Evolutionary conservation across 164 flowering plant genomes (phyloP), one percentile per base, ranked within the genome.

Genomic region (Liriodendron chinense): DNA sequence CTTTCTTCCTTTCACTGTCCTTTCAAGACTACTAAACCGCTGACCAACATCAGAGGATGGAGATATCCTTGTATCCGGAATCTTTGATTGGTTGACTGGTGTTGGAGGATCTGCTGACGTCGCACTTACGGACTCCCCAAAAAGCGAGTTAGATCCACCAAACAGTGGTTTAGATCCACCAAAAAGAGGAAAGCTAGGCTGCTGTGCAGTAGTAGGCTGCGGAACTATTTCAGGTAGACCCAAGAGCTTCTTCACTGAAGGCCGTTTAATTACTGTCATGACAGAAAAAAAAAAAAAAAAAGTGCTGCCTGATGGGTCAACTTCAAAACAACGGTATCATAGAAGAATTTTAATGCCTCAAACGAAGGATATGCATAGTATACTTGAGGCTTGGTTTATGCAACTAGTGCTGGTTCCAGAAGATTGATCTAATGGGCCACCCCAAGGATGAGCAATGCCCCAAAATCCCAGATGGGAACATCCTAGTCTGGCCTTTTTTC

Each of bases 11-110:
- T 78, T 78, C 16, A 78, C 80, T 74, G 76, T 13, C 47, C 49
- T 78, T 47, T 69, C 80, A 9, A 78, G 47, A 70, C 48, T 74
- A 20, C 62, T 23, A 13, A 78, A 20, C 70, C 77, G 56, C 26
- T 78, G 77, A 69, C 80, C 69, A 49, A 78, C 24, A 50, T 64
- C 70, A 25, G 74, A 50, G 43, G 81, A 79, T 24, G 75, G 75
- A 26, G 78, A 71, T 56, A 26, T 65, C 22, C 28, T 74, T 3
- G 13, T n/a, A 22, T 71, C 69, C 2, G 66, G 1, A 13, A 71
- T 18, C 74, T 74, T 70, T 1, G 71, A 50, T 23, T 72, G 56
- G 23, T 63, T 16, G 13, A 10, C 48, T 12, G 76, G n/a, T 25
- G 69, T 16, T 10, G 63, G 61, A 28, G 71, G 34, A 73, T 61